Evolutionary conservation across 1,284 basidiomycete species (phyloP), one percentile per base, ranked within the genome.

Genomic region (Exsudoporus floridanus): DNA sequence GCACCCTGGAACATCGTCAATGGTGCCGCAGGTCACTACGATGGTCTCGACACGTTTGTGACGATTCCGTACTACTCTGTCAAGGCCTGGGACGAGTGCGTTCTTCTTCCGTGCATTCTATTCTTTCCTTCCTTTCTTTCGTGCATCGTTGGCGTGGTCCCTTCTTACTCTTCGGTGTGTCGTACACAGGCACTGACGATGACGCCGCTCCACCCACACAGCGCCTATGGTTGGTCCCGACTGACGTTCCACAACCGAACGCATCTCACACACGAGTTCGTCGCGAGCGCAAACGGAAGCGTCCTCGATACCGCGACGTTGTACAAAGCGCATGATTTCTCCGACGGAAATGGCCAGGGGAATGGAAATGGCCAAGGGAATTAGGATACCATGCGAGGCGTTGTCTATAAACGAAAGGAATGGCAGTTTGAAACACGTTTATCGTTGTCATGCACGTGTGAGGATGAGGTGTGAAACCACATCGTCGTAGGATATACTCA

Each of bases 1-100:
- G 59, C 63, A 33, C 63, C 64, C 27, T 66, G 66, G 64, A 69
- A 54, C 49, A 69, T 69, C 28, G 9, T 66, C 40, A 66, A 66
- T 28, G 66, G 64, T 9, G 65, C 59, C 0, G 66, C 54, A 12
- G 66, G 66, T 19, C 64, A 69, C 33, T 66, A 66, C 9, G 65
- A 66, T 28, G 66, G 66, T 7, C 66, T 67, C 21, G 65, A 69
- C 42, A 14, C 55, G 2, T 43, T 69, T 18, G 3, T 0, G 0
- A 2, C 30, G 0, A 14, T n/a, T 7, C 52, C 55, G 0, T 46
- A 49, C 19, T 69, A 45, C 12, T 25, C 50, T 1, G 63, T 49
- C 14, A 12, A 49, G 1, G 47, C 50, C 3, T 48, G 25, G 2
- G 61, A 66, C 44, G 35, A n/a, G 66, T 69, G 49, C 43, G 62